Conservation (phyloP, 129 eudicot genomes). For the Escallonia herrerae region DNA sequence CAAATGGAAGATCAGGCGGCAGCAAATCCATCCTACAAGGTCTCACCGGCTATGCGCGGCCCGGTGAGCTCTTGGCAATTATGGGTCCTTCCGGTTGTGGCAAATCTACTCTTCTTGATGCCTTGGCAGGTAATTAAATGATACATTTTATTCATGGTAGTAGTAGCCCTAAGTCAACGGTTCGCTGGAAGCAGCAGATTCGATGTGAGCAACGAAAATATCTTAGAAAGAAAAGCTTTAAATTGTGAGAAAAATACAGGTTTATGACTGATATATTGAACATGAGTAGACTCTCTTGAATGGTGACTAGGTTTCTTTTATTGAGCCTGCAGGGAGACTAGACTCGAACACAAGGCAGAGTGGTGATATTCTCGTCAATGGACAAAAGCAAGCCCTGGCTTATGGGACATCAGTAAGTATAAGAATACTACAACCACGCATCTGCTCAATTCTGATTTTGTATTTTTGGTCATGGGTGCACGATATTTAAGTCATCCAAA, state of each 20-base stretch:
- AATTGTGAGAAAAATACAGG: background rate
- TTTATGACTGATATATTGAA: background rate
- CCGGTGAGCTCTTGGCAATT: conserved; percentile 31
- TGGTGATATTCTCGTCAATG: conserved; percentile 13
- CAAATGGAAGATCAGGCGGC: background rate
- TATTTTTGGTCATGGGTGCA: too few relatives aligned
- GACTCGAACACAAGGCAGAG: conserved; percentile 2
- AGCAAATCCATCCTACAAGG: conserved; percentile 22
- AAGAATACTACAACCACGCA: background rate
- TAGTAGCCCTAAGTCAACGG: background rate
- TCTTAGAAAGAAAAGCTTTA: background rate
- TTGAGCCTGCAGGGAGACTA: conserved; percentile 1
- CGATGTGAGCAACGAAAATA: background rate
- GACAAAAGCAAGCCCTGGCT: conserved; percentile 5
- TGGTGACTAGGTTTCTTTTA: background rate
- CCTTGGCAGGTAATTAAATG: conserved; percentile 29
- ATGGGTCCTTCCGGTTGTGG: conserved; percentile 50
- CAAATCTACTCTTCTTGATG: conserved; percentile 38
- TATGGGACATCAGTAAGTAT: conserved; percentile 12
- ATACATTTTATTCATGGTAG: background rate
- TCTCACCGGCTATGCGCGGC: conserved; percentile 26
- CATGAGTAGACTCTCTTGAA: background rate
- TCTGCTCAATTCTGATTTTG: background rate
- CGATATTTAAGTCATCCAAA: too few relatives aligned
- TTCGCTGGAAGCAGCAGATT: too few relatives aligned